Evolutionary conservation across 75 land plant genomes (phyloP).

Genomic region (Pinus albicaulis): DNA sequence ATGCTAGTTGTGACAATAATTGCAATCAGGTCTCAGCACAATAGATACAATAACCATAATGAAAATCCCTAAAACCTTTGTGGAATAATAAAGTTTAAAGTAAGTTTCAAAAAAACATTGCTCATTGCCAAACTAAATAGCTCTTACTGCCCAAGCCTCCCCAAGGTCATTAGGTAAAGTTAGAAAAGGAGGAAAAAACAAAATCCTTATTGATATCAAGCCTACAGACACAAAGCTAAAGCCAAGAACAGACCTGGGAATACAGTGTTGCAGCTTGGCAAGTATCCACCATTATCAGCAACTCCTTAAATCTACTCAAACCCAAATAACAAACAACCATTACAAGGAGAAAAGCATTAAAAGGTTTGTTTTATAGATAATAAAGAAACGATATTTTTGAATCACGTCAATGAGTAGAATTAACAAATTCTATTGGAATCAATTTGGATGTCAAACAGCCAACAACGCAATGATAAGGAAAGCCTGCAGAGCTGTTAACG

Average conservation of each 20-base stretch:
- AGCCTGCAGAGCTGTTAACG: not conserved
- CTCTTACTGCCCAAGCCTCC: not conserved
- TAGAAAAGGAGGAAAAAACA: not conserved
- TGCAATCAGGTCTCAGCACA: too few relatives aligned
- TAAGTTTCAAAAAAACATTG: too few relatives aligned
- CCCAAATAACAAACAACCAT: not conserved
- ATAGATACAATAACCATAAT: too few relatives aligned
- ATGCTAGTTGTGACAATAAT: too few relatives aligned
- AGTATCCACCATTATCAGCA: conserved; percentile 98
- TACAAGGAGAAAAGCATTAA: conserved; percentile 4
- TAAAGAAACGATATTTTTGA: not conserved
- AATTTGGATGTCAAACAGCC: not conserved
- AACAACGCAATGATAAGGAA: not conserved
- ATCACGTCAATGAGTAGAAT: not conserved
- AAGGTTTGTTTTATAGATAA: not conserved
- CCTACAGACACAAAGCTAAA: conserved; percentile 6
- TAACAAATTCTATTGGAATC: not conserved
- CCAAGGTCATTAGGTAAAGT: not conserved
- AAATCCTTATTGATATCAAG: conserved; percentile 5
- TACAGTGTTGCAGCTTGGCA: conserved; percentile 99
- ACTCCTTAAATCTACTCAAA: conserved; percentile 79
- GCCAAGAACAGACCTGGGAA: conserved; percentile 58
- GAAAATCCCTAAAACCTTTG: too few relatives aligned
- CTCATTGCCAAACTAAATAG: too few relatives aligned
- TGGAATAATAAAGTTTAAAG: too few relatives aligned